phyloP scores from a whole-genome alignment of 2,329 filamentous ascomycete species.

The Fusarium sp. region DNA sequence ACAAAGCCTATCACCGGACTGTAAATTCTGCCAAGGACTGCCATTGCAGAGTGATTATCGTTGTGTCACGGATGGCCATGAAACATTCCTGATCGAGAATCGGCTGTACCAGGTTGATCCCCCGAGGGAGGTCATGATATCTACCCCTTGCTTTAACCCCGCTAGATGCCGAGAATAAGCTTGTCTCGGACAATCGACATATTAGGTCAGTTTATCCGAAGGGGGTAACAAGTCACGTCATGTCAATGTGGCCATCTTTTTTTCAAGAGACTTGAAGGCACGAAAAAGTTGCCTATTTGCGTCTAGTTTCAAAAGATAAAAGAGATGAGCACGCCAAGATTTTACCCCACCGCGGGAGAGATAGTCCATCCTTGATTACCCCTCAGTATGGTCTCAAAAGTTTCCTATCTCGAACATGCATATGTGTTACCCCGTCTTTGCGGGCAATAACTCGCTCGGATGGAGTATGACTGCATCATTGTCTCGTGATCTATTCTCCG shows the following conservation, averaged over 20 bases:
- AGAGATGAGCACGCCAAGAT: neutral
- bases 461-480: neutral
- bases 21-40: neutral
- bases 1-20: neutral
- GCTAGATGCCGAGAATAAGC: neutral
- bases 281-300: conserved; percentile 31
- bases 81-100: conserved; percentile 26
- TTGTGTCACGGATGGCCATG: neutral
- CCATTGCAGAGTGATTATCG: neutral
- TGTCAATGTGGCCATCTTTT: neutral
- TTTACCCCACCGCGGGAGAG: conserved; percentile 8
- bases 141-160: neutral
- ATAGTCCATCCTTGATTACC: neutral
- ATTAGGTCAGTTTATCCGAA: neutral
- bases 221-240: neutral
- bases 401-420: conserved; percentile 20
- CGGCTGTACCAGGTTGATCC: conserved; percentile 1
- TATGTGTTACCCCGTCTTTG: neutral
- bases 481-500: neutral
- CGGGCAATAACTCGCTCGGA: neutral
- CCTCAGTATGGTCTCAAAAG: conserved; percentile 23
- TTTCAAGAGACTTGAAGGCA: too few species aligned
- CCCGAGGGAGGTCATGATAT: neutral
- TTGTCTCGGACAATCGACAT: neutral
- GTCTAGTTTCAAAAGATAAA: conserved; percentile 6